Conservation (phyloP, 1,284 basidiomycete genomes). For the Ceratobasidium papillatum region DNA sequence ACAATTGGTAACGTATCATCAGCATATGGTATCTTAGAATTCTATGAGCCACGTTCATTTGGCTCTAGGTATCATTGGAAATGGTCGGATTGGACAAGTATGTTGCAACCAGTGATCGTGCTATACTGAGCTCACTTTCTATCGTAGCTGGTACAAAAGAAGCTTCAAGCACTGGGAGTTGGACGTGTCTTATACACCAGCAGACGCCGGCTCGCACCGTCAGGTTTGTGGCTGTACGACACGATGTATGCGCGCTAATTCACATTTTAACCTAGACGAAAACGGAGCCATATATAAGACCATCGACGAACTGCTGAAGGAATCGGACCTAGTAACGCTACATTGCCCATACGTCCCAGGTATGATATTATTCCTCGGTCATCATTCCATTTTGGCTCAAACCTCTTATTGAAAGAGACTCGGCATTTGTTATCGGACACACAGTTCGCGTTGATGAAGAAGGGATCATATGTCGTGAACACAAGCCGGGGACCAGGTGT, state of each 20-base stretch:
- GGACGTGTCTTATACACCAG: conserved; percentile 46
- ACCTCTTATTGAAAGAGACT: conserved; percentile 43
- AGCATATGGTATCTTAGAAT: not conserved
- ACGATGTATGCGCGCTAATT: conserved; percentile 1
- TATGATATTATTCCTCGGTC: not conserved
- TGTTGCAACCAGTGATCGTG: not conserved
- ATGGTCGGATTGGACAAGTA: conserved; percentile 47
- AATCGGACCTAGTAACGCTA: conserved; percentile 49
- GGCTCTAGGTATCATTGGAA: conserved; percentile 46
- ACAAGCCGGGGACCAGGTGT: conserved; percentile 49
- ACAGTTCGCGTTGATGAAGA: conserved; percentile 51
- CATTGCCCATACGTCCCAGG: conserved; percentile 49
- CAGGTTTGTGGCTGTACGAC: conserved; percentile 34
- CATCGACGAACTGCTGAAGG: conserved; percentile 50
- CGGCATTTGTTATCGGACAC: conserved; percentile 48
- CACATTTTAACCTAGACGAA: conserved; percentile 42
- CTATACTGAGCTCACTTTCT: not conserved
- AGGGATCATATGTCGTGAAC: conserved; percentile 52
- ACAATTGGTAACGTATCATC: not conserved
- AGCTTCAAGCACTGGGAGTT: conserved; percentile 46
- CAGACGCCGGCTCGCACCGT: conserved; percentile 42
- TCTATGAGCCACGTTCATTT: not conserved
- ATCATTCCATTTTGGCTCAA: not conserved
- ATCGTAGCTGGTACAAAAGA: conserved; percentile 42
- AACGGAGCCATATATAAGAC: conserved; percentile 47